Percentiles rank a stretch among this genome's conserved stretches.
Evolutionary conservation across 192 early-diverging fungal species (phyloP).

Genomic region (Dispira parvispora): DNA sequence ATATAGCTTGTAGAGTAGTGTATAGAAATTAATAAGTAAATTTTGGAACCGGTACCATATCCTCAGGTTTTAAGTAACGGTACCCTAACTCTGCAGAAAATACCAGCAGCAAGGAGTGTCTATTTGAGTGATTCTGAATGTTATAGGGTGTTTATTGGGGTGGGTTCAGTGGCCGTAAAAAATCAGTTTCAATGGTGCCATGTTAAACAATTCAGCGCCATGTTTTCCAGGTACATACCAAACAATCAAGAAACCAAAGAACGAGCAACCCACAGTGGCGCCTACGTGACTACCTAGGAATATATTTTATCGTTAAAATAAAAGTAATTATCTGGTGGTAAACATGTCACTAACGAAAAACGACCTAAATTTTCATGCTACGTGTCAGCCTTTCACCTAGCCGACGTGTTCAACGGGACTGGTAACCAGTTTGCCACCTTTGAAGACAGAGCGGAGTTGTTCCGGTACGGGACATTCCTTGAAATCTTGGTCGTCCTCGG

Average conservation of each 20-base stretch:
- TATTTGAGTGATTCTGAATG: too few relatives aligned
- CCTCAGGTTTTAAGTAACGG: too few relatives aligned
- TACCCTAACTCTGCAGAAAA: too few relatives aligned
- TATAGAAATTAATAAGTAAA: too few relatives aligned
- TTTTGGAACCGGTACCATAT: too few relatives aligned
- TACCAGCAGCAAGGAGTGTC: too few relatives aligned
- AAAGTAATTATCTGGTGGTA: neutral
- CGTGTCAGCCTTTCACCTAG: neutral
- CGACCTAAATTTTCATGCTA: neutral
- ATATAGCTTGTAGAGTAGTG: too few relatives aligned
- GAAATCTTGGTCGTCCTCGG: constrained; percentile 49
- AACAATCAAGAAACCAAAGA: neutral
- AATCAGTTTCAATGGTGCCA: too few relatives aligned
- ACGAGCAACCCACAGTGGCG: neutral
- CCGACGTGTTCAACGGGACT: constrained; percentile 59
- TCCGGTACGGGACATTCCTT: constrained; percentile 80
- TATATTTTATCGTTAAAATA: neutral
- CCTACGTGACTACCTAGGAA: neutral
- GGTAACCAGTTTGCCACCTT: constrained; percentile 64
- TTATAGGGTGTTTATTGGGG: too few relatives aligned
- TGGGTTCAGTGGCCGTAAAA: too few relatives aligned
- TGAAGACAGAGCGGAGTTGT: constrained; percentile 80
- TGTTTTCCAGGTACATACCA: neutral
- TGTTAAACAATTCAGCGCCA: too few relatives aligned
- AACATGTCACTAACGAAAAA: neutral